Percentiles rank a stretch among this genome's conserved stretches.
Evolutionary conservation across 225 moss, liverwort and hornwort species (phyloP).

Genomic region (Takakia lepidozioides): DNA sequence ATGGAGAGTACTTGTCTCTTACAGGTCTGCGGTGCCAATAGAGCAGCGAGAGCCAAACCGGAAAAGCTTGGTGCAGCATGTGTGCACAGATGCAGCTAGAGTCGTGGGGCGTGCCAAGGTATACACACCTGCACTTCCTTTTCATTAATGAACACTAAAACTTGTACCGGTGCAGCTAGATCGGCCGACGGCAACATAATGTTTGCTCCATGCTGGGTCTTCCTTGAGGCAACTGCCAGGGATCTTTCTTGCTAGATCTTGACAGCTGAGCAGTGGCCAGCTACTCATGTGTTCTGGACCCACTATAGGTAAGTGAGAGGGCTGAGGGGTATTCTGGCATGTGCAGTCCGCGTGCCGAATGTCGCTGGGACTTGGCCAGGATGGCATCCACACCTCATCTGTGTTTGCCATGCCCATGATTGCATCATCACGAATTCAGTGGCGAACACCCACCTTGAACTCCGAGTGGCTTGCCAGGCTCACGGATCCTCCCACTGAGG

Average conservation of each 20-base stretch:
- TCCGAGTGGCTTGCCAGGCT: slow-evolving; percentile 73
- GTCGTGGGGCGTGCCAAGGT: slow-evolving; percentile 45
- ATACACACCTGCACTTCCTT: not conserved
- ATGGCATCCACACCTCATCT: slow-evolving; percentile 81
- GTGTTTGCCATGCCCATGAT: slow-evolving; percentile 99
- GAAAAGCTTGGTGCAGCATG: slow-evolving; percentile 39
- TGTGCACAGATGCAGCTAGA: slow-evolving; percentile 37
- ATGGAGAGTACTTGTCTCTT: too few species aligned
- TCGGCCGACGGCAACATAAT: too few species aligned
- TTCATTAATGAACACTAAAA: not conserved
- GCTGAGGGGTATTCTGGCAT: too few species aligned
- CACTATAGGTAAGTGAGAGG: not conserved
- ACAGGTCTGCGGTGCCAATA: slow-evolving; percentile 2
- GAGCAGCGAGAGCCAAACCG: slow-evolving; percentile 29
- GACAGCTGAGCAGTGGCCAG: too few species aligned
- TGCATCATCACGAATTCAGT: slow-evolving; percentile 88
- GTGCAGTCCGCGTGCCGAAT: slow-evolving; percentile 76
- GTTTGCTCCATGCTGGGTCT: too few species aligned
- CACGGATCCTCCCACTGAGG: too few species aligned
- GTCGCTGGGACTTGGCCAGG: slow-evolving; percentile 89
- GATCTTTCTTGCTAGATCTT: too few species aligned
- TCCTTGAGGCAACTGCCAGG: too few species aligned
- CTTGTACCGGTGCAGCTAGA: too few species aligned
- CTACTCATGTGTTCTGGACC: too few species aligned
- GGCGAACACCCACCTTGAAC: slow-evolving; percentile 66